Percentiles rank a stretch among this genome's conserved stretches.
Evolutionary conservation across 2,329 filamentous ascomycete species (phyloP).

Genomic region (Exophiala lecanii-corni): DNA sequence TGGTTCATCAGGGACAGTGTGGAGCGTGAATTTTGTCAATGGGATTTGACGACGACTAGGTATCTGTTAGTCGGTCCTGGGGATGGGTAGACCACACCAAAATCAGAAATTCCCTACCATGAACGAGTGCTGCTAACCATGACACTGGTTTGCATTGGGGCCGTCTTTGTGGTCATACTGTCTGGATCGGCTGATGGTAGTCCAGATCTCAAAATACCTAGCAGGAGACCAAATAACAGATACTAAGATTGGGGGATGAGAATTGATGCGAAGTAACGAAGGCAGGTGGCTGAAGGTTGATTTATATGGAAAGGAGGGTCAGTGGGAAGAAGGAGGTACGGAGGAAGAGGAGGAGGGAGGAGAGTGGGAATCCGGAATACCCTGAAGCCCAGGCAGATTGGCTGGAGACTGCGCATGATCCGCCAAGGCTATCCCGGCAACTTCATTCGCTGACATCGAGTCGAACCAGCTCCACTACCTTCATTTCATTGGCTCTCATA

Average conservation of each 20-base stretch:
- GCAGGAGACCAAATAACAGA: neutral
- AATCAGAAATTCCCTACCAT: no score
- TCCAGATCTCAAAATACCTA: neutral
- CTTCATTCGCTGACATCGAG: neutral
- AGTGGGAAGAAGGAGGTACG: neutral
- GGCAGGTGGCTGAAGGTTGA: neutral
- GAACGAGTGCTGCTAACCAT: neutral
- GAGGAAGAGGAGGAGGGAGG: no score
- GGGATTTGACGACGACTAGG: slow-evolving; percentile 11
- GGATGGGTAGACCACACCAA: no score
- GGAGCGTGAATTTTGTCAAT: slow-evolving; percentile 14
- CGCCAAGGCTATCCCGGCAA: neutral
- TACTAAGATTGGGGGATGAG: neutral
- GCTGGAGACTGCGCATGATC: neutral
- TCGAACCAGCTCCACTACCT: neutral
- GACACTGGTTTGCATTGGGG: neutral
- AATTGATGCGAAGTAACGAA: neutral
- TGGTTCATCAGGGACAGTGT: slow-evolving; percentile 13
- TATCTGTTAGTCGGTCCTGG: slow-evolving; percentile 1
- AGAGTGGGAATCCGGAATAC: slow-evolving; percentile 1
- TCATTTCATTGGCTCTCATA: no score
- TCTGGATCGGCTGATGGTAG: neutral
- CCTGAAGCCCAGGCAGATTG: slow-evolving; percentile 3
- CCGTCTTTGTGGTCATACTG: neutral
- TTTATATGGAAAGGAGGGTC: neutral